Conservation (phyloP, 208 protist species). For the Leishmania arabica region DNA sequence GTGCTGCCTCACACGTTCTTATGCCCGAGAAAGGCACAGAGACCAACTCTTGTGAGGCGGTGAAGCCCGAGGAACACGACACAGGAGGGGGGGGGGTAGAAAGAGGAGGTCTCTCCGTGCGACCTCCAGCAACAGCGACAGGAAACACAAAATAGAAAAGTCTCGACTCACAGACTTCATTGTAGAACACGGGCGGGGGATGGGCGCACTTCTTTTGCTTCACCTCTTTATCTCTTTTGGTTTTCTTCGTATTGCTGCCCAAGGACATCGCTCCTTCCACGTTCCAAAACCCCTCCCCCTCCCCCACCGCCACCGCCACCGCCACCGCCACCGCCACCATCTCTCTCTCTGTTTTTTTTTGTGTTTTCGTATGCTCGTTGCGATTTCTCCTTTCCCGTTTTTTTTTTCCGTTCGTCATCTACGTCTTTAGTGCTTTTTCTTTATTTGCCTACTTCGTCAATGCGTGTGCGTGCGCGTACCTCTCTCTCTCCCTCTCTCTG, state of each 20-base stretch:
- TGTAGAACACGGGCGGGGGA: not conserved
- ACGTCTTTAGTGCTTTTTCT: not conserved
- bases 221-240: too few relatives aligned
- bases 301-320: not conserved
- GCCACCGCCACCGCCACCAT: not conserved
- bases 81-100: not conserved
- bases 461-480: not conserved
- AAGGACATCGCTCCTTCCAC: not conserved
- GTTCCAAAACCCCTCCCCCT: not conserved
- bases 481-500: not conserved
- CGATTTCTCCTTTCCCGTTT: not conserved
- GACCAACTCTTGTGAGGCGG: not conserved
- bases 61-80: not conserved
- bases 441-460: not conserved
- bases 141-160: not conserved
- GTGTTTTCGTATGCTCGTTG: not conserved
- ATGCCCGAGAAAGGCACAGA: not conserved
- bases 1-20: not conserved
- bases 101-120: not conserved
- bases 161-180: too few relatives aligned
- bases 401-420: not conserved
- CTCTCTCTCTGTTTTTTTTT: not conserved
- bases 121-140: not conserved
- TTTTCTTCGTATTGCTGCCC: not conserved
- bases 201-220: not conserved